Percentiles rank a stretch among this genome's conserved stretches.
These are phyloP conservation scores for Luzula sylvatica DNA, from an alignment of 176 grass and related monocot species.

Conservation along the genomic window DNA sequence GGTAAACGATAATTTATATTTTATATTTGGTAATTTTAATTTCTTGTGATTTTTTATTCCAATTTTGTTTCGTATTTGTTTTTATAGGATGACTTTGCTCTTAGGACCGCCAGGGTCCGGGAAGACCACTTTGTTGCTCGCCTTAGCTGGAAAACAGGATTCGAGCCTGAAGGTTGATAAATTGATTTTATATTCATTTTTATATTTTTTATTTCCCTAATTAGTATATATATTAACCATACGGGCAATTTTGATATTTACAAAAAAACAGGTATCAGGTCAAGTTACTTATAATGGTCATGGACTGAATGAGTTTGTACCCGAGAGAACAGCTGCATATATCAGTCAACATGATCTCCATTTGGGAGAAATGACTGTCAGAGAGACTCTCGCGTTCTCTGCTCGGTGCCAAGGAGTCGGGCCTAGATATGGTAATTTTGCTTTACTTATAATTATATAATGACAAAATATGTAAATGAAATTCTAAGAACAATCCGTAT, in stretches of 20 bases:
- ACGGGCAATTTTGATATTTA: not conserved
- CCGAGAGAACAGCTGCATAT: conserved; percentile 81
- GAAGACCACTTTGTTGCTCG: conserved; percentile 82
- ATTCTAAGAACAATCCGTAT: not conserved
- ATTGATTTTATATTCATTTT: not conserved
- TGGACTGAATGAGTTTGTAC: conserved; percentile 73
- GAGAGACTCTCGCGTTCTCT: conserved; percentile 85
- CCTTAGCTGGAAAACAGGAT: conserved; percentile 68
- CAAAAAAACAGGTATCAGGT: conserved; percentile 37
- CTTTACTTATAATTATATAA: conserved; percentile 1
- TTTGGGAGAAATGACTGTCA: conserved; percentile 95
- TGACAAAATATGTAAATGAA: not conserved
- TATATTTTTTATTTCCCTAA: not conserved
- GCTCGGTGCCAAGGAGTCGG: conserved; percentile 90
- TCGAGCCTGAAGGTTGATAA: conserved; percentile 53
- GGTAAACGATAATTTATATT: conserved; percentile 12
- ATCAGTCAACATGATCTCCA: conserved; percentile 96
- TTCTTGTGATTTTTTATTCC: not conserved
- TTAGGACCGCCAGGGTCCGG: conserved; percentile 87
- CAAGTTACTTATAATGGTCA: conserved; percentile 88
- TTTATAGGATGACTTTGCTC: conserved; percentile 77
- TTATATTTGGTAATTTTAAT: conserved; percentile 2
- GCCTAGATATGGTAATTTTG: conserved; percentile 47
- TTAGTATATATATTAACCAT: not conserved
- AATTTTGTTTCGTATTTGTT: not conserved